A percentile compares a stretch with the other conserved stretches of the same genome.
Evolutionary conservation across 2,329 filamentous ascomycete genomes (phyloP).

Genomic region (Pseudogymnoascus sp.): DNA sequence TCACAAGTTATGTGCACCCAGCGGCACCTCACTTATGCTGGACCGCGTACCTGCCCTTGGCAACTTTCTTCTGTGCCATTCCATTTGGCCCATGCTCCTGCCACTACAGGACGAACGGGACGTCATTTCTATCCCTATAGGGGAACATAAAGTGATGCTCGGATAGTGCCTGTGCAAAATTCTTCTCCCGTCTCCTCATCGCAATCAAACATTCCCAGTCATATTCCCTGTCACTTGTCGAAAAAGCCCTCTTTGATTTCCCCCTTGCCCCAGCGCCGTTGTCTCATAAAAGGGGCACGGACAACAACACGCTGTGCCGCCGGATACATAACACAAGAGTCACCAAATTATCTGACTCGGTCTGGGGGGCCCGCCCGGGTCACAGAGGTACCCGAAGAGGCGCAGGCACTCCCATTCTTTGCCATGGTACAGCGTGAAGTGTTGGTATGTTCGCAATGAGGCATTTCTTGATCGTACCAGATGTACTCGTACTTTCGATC

Average conservation of each 20-base stretch:
- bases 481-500: background rate
- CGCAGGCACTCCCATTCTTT: slow-evolving; percentile 3
- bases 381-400: background rate
- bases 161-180: background rate
- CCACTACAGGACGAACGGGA: background rate
- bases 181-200: slow-evolving; percentile 2
- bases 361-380: background rate
- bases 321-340: slow-evolving; percentile 5
- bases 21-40: background rate
- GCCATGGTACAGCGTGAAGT: background rate
- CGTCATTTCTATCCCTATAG: slow-evolving; percentile 2
- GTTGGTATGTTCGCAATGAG: background rate
- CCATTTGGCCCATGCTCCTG: slow-evolving; percentile 3
- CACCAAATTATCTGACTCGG: slow-evolving; percentile 2
- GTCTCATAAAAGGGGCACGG: slow-evolving; percentile 9
- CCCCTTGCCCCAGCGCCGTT: background rate
- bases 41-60: slow-evolving; percentile 4
- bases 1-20: slow-evolving; percentile 2
- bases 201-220: slow-evolving; percentile 8
- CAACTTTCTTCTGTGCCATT: background rate
- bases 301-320: slow-evolving; percentile 5
- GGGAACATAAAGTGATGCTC: background rate
- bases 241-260: background rate
- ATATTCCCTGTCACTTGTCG: slow-evolving; percentile 3
- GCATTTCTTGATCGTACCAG: background rate